phyloP scores from a whole-genome alignment of 2,329 filamentous ascomycete genomes.

The Fusarium transvaalense region DNA sequence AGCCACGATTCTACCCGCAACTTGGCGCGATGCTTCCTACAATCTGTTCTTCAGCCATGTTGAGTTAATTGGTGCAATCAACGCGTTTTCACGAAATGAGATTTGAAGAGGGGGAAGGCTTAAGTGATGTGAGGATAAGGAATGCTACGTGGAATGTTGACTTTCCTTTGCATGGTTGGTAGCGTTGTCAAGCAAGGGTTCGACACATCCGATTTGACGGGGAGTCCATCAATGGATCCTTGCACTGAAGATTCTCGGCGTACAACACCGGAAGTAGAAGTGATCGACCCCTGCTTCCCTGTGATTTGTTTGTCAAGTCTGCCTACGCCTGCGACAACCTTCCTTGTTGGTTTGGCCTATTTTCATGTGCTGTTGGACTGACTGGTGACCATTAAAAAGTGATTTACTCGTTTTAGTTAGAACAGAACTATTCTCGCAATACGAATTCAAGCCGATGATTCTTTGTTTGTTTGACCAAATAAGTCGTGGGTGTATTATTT shows the following conservation, averaged over 20 bases:
- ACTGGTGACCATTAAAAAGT: background rate
- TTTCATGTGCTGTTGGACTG: background rate
- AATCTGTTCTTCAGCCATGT: slow-evolving; percentile 22
- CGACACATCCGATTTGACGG: slow-evolving; percentile 11
- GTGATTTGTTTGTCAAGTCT: background rate
- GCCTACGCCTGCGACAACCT: background rate
- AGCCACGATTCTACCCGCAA: background rate
- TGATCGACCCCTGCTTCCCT: background rate
- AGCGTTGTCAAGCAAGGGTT: background rate
- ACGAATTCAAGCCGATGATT: too few species aligned
- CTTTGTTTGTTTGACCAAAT: background rate
- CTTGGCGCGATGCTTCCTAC: rapidly evolving
- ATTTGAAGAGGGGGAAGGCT: background rate
- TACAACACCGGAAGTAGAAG: background rate
- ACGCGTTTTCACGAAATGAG: background rate
- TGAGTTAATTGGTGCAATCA: background rate
- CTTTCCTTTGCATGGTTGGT: background rate
- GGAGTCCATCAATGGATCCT: background rate
- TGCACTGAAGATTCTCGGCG: background rate
- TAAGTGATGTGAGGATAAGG: background rate
- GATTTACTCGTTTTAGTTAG: too few species aligned
- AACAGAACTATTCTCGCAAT: too few species aligned
- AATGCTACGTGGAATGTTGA: background rate
- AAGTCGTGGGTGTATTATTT: background rate
- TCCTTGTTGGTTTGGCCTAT: background rate